These are phyloP conservation scores for Pythium pyrilobum DNA, from an alignment of 352 stramenopile genomes.

Conservation along the genomic window DNA sequence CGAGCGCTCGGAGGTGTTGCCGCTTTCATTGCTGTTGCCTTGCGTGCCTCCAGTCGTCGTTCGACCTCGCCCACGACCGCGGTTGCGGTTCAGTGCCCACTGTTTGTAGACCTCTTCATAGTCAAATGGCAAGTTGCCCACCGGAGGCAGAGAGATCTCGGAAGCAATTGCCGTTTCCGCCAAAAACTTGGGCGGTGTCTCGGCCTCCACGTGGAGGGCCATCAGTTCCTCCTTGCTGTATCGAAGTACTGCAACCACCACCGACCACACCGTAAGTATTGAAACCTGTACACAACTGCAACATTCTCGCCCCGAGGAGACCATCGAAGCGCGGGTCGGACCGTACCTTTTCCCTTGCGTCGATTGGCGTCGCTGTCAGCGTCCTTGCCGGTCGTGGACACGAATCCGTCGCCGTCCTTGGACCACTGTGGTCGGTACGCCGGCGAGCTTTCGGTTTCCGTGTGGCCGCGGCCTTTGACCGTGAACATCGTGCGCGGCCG, in stretches of 20 bases:
- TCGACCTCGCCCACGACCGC: constrained; percentile 65
- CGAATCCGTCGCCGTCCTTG: constrained; percentile 82
- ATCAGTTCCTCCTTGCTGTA: constrained; percentile 81
- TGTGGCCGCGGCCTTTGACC: constrained; percentile 76
- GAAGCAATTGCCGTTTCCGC: constrained; percentile 63
- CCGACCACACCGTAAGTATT: too few relatives aligned
- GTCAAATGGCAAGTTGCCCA: constrained; percentile 75
- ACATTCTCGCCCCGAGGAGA: too few relatives aligned
- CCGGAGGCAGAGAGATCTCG: constrained; percentile 57
- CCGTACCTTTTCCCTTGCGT: constrained; percentile 72
- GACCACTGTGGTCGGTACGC: constrained; percentile 82
- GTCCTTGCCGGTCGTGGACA: constrained; percentile 36
- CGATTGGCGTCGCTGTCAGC: constrained; percentile 25
- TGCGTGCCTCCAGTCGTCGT: constrained; percentile 27
- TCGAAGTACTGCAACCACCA: constrained; percentile 63
- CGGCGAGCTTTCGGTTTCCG: constrained; percentile 53
- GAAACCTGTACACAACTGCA: too few relatives aligned
- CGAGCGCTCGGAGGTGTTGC: constrained; percentile 34
- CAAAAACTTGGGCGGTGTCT: constrained; percentile 42
- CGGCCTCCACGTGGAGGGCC: constrained; percentile 57
- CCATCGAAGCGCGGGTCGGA: too few relatives aligned
- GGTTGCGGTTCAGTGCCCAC: constrained; percentile 78
- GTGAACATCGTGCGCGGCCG: constrained; percentile 86
- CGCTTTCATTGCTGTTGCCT: constrained; percentile 15
- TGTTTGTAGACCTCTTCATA: constrained; percentile 88